Conservation (phyloP, 148 eudicot species). For the Arctostaphylos glauca region DNA sequence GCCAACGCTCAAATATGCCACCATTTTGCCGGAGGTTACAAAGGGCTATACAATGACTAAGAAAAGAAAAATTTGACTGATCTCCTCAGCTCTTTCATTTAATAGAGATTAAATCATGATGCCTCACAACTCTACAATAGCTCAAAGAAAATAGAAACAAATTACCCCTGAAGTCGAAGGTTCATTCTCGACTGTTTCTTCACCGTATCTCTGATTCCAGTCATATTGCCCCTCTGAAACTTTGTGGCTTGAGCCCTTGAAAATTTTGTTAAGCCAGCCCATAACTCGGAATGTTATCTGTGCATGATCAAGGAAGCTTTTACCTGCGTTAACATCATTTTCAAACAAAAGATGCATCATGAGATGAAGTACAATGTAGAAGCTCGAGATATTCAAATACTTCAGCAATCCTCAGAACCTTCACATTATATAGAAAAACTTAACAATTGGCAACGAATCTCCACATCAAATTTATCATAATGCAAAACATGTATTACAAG, state of each 20-base stretch:
- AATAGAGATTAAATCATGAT: not conserved
- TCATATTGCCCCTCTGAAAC: conserved; percentile 48
- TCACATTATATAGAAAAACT: not conserved
- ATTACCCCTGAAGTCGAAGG: conserved; percentile 69
- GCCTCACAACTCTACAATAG: not conserved
- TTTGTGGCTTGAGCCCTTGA: conserved; percentile 63
- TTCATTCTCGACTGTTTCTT: conserved; percentile 38
- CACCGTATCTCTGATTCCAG: conserved; percentile 41
- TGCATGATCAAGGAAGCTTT: conserved; percentile 24
- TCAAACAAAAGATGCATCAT: not conserved
- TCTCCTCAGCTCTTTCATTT: not conserved
- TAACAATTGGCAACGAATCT: not conserved
- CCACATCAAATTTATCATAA: not conserved
- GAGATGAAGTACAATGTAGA: not conserved
- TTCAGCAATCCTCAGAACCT: not conserved
- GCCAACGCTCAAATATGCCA: not conserved
- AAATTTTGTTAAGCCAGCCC: conserved; percentile 86
- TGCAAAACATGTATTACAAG: not conserved
- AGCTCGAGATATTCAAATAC: not conserved
- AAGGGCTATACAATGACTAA: not conserved
- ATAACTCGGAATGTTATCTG: conserved; percentile 34
- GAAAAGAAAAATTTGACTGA: not conserved
- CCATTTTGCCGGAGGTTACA: not conserved
- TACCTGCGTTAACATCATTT: conserved; percentile 29
- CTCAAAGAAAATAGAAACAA: not conserved